A percentile compares a stretch with the other conserved stretches of the same genome.
phyloP scores from a whole-genome alignment of 345 rosid species.

The Camelina laxa region DNA sequence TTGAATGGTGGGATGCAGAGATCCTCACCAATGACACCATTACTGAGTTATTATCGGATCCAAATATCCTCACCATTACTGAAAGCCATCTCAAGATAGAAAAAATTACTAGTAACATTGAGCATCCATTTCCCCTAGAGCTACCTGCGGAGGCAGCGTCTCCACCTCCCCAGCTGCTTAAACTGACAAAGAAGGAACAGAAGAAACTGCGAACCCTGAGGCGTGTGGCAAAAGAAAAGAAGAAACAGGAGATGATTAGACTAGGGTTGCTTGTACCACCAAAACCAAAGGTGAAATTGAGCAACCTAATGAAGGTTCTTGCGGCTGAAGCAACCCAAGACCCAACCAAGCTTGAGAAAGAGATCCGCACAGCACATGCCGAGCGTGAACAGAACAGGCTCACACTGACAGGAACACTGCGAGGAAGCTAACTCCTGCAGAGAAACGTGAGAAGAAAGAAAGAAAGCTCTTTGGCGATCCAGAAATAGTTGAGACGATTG shows the following conservation, averaged over 20 bases:
- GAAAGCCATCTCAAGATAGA: slow-evolving; percentile 67
- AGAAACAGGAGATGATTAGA: slow-evolving; percentile 90
- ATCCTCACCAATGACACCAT: slow-evolving; percentile 48
- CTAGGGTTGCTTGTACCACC: slow-evolving; percentile 91
- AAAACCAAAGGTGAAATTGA: slow-evolving; percentile 83
- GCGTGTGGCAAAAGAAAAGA: slow-evolving; percentile 82
- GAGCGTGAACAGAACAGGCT: slow-evolving; percentile 99
- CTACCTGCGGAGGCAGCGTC: slow-evolving; percentile 91
- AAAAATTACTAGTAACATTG: slow-evolving; percentile 69
- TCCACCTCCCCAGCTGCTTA: slow-evolving; percentile 85
- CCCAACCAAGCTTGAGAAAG: slow-evolving; percentile 88
- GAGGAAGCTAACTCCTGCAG: slow-evolving; percentile 91
- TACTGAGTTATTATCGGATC: slow-evolving; percentile 80
- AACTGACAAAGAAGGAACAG: slow-evolving; percentile 88
- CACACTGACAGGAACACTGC: slow-evolving; percentile 85
- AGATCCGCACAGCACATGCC: slow-evolving; percentile 82
- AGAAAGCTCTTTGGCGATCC: slow-evolving; percentile 83
- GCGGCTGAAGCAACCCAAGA: slow-evolving; percentile 88
- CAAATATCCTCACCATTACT: slow-evolving; percentile 49
- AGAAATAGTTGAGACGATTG: slow-evolving; percentile 63
- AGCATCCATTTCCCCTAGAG: slow-evolving; percentile 86
- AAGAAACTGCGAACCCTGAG: slow-evolving; percentile 92
- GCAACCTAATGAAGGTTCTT: slow-evolving; percentile 92
- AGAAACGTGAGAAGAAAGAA: slow-evolving; percentile 89
- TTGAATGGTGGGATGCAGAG: slow-evolving; percentile 90